Conservation (phyloP, 2,329 filamentous ascomycete genomes). For the Alternaria gaisen region DNA sequence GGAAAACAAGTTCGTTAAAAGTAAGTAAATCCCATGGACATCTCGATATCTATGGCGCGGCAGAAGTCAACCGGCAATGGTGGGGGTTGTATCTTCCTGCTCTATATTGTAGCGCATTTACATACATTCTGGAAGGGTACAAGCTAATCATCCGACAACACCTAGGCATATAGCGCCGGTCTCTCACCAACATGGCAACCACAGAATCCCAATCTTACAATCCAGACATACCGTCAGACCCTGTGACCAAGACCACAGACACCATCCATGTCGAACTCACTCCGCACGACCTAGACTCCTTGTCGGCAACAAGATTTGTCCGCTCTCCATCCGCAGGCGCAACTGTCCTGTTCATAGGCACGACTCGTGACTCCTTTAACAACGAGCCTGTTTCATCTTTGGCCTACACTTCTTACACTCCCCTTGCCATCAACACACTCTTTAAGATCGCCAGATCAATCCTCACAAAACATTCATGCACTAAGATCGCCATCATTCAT, state of each 20-base stretch:
- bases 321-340: conserved; percentile 60
- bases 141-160: background rate
- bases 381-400: conserved; percentile 77
- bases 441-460: conserved; percentile 69
- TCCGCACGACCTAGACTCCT: conserved; percentile 65
- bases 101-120: background rate
- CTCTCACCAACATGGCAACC: conserved; percentile 29
- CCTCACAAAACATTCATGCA: conserved; percentile 68
- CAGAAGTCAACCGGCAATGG: background rate
- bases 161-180: background rate
- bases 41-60: background rate
- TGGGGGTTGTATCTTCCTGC: background rate
- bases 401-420: conserved; percentile 77
- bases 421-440: conserved; percentile 75
- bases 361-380: conserved; percentile 78
- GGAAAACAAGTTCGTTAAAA: background rate
- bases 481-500: conserved; percentile 81
- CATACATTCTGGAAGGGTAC: background rate
- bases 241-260: conserved; percentile 38
- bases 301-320: conserved; percentile 69
- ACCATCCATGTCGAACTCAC: conserved; percentile 75
- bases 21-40: background rate
- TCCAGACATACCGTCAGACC: conserved; percentile 38
- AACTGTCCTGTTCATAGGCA: conserved; percentile 60
- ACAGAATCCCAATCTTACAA: conserved; percentile 39